Percentiles rank a stretch among this genome's conserved stretches.
These are phyloP conservation scores for Flaveria robusta DNA, from an alignment of 129 eudicot species.

Conservation along the genomic window DNA sequence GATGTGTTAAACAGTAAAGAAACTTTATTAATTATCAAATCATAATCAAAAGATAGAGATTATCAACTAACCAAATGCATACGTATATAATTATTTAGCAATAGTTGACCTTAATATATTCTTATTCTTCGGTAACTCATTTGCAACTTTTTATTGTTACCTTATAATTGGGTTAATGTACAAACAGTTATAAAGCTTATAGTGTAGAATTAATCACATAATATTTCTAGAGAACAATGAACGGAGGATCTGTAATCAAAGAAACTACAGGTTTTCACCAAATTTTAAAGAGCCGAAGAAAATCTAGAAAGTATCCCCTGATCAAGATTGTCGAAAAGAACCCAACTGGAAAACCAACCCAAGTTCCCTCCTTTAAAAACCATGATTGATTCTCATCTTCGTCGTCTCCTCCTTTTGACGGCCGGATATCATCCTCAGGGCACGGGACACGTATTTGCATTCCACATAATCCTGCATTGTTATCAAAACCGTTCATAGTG, in stretches of 20 bases:
- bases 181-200: too few relatives aligned
- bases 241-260: background rate
- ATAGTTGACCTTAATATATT: too few relatives aligned
- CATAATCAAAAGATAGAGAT: background rate
- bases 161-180: too few relatives aligned
- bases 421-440: slow-evolving; percentile 28
- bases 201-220: too few relatives aligned
- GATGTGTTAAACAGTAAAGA: too few relatives aligned
- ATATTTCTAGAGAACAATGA: background rate
- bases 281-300: slow-evolving; percentile 20
- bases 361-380: slow-evolving; percentile 44
- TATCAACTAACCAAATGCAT: background rate
- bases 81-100: too few relatives aligned
- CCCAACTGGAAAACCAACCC: slow-evolving; percentile 51
- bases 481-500: slow-evolving; percentile 43
- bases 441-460: slow-evolving; percentile 44
- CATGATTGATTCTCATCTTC: slow-evolving; percentile 32
- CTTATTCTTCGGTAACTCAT: too few relatives aligned
- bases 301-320: slow-evolving; percentile 29
- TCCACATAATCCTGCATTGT: slow-evolving; percentile 57
- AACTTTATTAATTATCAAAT: background rate
- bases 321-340: slow-evolving; percentile 33
- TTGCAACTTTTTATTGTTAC: too few relatives aligned
- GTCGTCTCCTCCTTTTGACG: slow-evolving; percentile 6
- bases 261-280: background rate